Conservation (phyloP, 495 filamentous ascomycete genomes). For the Poronia punctata region DNA sequence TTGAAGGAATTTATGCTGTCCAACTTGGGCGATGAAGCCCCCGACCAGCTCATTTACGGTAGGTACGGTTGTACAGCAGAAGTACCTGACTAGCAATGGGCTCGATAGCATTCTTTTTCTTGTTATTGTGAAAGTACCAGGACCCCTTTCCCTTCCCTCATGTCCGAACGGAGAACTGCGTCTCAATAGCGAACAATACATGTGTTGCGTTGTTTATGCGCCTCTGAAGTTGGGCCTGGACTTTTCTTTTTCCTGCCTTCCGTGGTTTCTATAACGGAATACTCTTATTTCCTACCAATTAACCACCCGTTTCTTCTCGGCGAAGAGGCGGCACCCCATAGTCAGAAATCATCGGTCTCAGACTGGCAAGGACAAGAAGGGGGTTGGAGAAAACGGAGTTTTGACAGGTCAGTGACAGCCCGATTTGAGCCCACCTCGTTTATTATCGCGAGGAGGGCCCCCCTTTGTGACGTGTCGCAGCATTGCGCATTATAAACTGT, state of each 20-base stretch:
- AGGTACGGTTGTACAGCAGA: no score
- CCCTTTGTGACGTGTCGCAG: constrained; percentile 26
- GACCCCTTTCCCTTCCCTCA: no score
- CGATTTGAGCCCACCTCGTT: constrained; percentile 18
- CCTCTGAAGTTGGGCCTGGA: no score
- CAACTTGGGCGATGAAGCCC: neutral
- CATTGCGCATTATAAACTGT: constrained; percentile 17
- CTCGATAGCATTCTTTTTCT: no score
- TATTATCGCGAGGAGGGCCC: constrained; percentile 12
- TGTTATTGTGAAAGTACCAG: no score
- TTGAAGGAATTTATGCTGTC: neutral
- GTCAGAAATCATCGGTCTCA: constrained; percentile 1
- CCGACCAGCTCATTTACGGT: neutral
- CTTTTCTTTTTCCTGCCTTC: no score
- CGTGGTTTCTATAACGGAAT: no score
- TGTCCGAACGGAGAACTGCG: no score
- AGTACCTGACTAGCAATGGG: no score
- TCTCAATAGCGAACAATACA: no score
- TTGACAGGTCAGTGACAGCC: constrained; percentile 23
- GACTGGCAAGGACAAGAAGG: constrained; percentile 11
- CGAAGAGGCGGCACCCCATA: constrained; percentile 2
- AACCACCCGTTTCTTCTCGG: neutral
- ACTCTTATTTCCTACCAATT: no score
- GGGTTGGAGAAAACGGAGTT: constrained; percentile 12
- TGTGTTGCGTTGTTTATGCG: no score